Base-by-base conservation (phyloP, 2,329 filamentous ascomycete genomes). In the Xenoacremonium recifei region DNA sequence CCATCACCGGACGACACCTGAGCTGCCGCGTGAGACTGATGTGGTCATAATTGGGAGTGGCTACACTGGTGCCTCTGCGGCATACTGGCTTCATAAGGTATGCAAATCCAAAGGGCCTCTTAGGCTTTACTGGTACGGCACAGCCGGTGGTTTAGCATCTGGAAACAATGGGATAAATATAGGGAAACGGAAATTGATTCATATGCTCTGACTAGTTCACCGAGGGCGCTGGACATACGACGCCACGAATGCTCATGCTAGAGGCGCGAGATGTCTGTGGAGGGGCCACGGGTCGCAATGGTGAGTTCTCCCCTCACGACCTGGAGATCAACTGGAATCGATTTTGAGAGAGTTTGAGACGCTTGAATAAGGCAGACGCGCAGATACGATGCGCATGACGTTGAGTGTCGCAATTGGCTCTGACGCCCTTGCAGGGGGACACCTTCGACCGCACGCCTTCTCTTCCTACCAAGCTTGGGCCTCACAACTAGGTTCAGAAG, bases 41-140 rank as follows among this genome's bases (percentile, higher is more conserved):
- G 5, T 42, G 17, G 39, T 41, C 5, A 45, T 45, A 32, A 17
- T 45, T 25, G 43, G 43, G 7, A 45, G 43, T 21, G 43, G 43
- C 6, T 45, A 45, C 36, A 39, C 39, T 18, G 43, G 43, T 35
- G 33, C 43, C 10, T 35, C 43, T 5, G 39, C 39, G 7, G 43
- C 43, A 2, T 45, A 45, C 35, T 45, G 43, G 43, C 31, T 45
- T 16, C 39, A 45, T 17, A 45, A 45, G 31, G 43, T 45, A 20
- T 21, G 13, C 5, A 23, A 13, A 21, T n/a, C n/a, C 17, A n/a
- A 12, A 36, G 6, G 13, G 21, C 15, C 34, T 20, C n/a, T 17
- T 25, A 10, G 16, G 13, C 20, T 36, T 36, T 6, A 16, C 20
- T 4, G 21, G 20, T 12, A n/a, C n/a, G n/a, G n/a, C n/a, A n/a